Evolutionary conservation across 805 yeast species (phyloP).

Genomic region (Blastobotrys peoriensis): DNA sequence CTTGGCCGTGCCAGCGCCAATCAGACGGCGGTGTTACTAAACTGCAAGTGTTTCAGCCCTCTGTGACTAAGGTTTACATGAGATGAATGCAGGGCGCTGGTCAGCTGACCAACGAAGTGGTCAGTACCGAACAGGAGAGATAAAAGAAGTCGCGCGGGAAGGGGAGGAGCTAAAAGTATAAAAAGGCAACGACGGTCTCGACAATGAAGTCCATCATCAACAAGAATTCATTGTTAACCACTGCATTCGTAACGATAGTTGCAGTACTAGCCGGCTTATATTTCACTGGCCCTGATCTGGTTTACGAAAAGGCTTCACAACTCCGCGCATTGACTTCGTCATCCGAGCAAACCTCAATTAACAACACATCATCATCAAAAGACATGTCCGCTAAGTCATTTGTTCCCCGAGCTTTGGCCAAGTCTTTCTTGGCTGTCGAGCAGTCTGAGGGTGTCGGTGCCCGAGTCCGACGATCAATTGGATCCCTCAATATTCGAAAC

Average conservation of each 20-base stretch:
- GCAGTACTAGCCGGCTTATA: not conserved
- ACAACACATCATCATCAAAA: not conserved
- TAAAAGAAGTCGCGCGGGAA: not conserved
- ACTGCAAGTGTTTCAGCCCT: not conserved
- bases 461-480: constrained; percentile 72
- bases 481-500: constrained; percentile 58
- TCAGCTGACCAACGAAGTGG: not conserved
- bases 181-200: not conserved
- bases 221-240: not conserved
- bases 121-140: too few species aligned
- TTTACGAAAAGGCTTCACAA: not conserved
- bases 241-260: not conserved
- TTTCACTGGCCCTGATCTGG: not conserved
- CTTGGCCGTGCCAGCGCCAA: too few species aligned
- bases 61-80: not conserved
- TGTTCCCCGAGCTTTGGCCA: constrained; percentile 40
- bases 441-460: constrained; percentile 90
- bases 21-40: too few species aligned
- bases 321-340: not conserved
- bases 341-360: not conserved
- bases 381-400: not conserved
- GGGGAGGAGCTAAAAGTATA: not conserved
- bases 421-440: constrained; percentile 53
- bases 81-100: not conserved
- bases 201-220: not conserved